Conservation (phyloP, 768 basidiomycete species). For the Antrodiella citrinella region DNA sequence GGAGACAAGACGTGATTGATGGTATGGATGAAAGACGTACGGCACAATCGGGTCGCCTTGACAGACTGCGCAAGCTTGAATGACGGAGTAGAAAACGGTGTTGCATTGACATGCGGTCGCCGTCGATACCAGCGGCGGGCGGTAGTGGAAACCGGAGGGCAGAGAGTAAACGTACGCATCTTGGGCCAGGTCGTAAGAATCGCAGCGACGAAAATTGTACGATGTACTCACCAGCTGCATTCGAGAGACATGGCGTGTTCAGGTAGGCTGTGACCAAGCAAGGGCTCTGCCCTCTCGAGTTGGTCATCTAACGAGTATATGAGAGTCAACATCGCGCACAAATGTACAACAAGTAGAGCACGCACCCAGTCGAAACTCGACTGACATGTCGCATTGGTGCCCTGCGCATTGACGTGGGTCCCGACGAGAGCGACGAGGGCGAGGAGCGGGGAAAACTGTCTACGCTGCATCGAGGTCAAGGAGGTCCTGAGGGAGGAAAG, state of each 20-base stretch:
- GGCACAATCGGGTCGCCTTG: conserved; percentile 34
- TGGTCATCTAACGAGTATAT: conserved; percentile 9
- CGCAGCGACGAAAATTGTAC: background rate
- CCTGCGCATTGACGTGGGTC: background rate
- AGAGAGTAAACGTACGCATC: conserved; percentile 11
- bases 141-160: conserved; percentile 27
- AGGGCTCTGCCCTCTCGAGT: conserved; percentile 9
- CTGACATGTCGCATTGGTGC: conserved; percentile 10
- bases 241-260: conserved; percentile 10
- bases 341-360: too few relatives aligned
- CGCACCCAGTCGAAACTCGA: conserved; percentile 6
- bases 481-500: background rate
- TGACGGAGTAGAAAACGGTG: conserved; percentile 44
- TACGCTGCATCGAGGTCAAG: background rate
- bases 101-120: conserved; percentile 44
- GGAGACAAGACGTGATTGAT: conserved; percentile 1
- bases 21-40: conserved; percentile 20
- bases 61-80: conserved; percentile 52
- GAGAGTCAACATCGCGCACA: too few relatives aligned
- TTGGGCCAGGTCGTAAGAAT: background rate
- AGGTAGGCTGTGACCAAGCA: conserved; percentile 12
- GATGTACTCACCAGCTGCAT: conserved; percentile 3
- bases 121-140: conserved; percentile 27
- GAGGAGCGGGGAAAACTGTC: background rate
- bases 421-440: background rate